Percentiles rank a stretch among this genome's conserved stretches.
phyloP scores from a whole-genome alignment of 192 early-diverging fungal genomes.

The Backusella sp. region DNA sequence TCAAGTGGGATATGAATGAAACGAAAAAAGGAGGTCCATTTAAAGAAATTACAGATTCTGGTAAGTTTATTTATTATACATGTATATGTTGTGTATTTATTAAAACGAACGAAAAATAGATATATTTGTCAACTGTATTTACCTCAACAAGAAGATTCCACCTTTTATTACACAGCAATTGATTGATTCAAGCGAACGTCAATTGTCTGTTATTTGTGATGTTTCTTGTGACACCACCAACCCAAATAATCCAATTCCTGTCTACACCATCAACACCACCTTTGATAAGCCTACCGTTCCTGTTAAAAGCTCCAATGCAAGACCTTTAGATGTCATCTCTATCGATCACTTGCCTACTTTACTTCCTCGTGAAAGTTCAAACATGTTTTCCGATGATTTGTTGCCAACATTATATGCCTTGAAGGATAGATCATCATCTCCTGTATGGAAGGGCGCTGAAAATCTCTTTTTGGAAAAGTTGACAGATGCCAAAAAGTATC shows the following conservation, averaged over 20 bases:
- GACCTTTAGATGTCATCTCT: conserved; percentile 84
- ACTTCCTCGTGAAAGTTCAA: conserved; percentile 87
- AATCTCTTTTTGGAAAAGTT: conserved; percentile 82
- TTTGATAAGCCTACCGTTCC: conserved; percentile 87
- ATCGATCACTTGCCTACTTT: conserved; percentile 98
- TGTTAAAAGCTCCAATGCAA: conserved; percentile 58
- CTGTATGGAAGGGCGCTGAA: conserved; percentile 84
- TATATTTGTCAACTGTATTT: conserved; percentile 99
- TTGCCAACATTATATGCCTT: conserved; percentile 78
- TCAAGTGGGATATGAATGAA: conserved; percentile 95
- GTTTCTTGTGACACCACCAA: conserved; percentile 97
- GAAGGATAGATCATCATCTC: conserved; percentile 55
- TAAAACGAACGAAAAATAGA: conserved; percentile 36
- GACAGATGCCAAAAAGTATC: conserved; percentile 19
- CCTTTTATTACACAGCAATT: conserved; percentile 87
- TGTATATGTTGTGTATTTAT: not conserved
- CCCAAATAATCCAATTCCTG: conserved; percentile 95
- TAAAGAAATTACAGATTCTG: conserved; percentile 73
- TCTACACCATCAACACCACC: conserved; percentile 89
- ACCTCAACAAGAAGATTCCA: conserved; percentile 86
- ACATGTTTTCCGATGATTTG: conserved; percentile 83
- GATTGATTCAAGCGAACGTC: conserved; percentile 60
- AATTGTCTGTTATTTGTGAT: conserved; percentile 84
- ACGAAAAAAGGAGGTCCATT: conserved; percentile 91
- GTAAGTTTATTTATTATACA: not conserved